These are phyloP conservation scores for Ramaria sp. DNA, from an alignment of 768 basidiomycete genomes.

Conservation along the genomic window DNA sequence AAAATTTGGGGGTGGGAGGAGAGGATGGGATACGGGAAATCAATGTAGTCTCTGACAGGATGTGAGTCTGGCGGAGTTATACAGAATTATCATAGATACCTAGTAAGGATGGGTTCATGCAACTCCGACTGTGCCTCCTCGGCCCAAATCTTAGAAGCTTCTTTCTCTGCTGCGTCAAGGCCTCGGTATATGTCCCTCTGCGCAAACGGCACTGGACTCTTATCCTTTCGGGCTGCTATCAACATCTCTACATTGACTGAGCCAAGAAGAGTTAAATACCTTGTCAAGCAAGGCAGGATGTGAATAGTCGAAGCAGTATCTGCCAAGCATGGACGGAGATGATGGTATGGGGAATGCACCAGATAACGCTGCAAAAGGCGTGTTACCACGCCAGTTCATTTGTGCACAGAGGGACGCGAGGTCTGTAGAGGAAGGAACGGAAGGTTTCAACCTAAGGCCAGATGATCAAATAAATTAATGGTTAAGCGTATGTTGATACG, in stretches of 20 bases:
- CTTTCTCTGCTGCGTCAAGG: constrained; percentile 28
- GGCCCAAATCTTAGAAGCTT: constrained; percentile 30
- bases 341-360: constrained; percentile 39
- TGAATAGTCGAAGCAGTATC: constrained; percentile 31
- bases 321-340: constrained; percentile 17
- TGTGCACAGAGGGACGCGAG: constrained; percentile 34
- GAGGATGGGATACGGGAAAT: constrained; percentile 23
- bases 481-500: background rate
- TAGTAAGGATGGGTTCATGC: constrained; percentile 21
- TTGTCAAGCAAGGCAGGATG: constrained; percentile 15
- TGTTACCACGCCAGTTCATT: constrained; percentile 42
- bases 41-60: constrained; percentile 7
- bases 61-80: background rate
- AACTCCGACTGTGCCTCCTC: constrained; percentile 15
- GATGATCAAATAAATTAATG: background rate
- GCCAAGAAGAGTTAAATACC: constrained; percentile 6
- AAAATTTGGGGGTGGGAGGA: constrained; percentile 8
- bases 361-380: constrained; percentile 43
- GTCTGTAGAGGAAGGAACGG: constrained; percentile 19
- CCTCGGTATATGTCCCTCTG: constrained; percentile 52
- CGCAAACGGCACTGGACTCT: constrained; percentile 21
- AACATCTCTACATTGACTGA: background rate
- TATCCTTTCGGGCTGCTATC: background rate
- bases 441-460: constrained; percentile 23
- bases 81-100: background rate